Evolutionary conservation across 1,284 basidiomycete genomes (phyloP).

Genomic region (Amylostereum areolatum): DNA sequence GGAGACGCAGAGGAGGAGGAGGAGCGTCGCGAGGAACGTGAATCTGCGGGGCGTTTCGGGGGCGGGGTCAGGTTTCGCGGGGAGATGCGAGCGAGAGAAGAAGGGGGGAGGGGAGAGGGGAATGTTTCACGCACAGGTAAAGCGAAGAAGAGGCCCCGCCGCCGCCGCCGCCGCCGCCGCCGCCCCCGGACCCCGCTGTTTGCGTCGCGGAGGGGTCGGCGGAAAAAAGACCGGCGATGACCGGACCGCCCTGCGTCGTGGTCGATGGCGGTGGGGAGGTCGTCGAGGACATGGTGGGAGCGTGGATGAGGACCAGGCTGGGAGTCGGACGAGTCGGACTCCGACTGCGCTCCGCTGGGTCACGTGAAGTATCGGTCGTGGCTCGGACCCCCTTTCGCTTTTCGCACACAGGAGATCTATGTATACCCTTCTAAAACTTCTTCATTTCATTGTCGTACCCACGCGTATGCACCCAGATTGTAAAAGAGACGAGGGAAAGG

Average conservation of each 20-base stretch:
- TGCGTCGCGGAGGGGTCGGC: too few species aligned
- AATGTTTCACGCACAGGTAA: slow-evolving; percentile 19
- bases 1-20: slow-evolving; percentile 60
- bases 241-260: not conserved
- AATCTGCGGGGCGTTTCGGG: slow-evolving; percentile 34
- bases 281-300: not conserved
- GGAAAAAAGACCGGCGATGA: too few species aligned
- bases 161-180: not conserved
- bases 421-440: too few species aligned
- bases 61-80: not conserved
- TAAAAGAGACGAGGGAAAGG: too few species aligned
- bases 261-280: not conserved
- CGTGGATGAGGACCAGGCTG: too few species aligned
- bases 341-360: too few species aligned
- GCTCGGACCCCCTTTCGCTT: too few species aligned
- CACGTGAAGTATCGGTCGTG: too few species aligned
- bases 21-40: slow-evolving; percentile 65
- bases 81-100: slow-evolving; percentile 26
- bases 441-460: too few species aligned
- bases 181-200: not conserved
- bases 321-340: too few species aligned
- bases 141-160: slow-evolving; percentile 14
- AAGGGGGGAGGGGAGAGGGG: not conserved
- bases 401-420: too few species aligned
- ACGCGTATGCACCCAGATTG: too few species aligned